phyloP scores from a whole-genome alignment of 768 basidiomycete species.

The Coprinellus aureogranulatus region DNA sequence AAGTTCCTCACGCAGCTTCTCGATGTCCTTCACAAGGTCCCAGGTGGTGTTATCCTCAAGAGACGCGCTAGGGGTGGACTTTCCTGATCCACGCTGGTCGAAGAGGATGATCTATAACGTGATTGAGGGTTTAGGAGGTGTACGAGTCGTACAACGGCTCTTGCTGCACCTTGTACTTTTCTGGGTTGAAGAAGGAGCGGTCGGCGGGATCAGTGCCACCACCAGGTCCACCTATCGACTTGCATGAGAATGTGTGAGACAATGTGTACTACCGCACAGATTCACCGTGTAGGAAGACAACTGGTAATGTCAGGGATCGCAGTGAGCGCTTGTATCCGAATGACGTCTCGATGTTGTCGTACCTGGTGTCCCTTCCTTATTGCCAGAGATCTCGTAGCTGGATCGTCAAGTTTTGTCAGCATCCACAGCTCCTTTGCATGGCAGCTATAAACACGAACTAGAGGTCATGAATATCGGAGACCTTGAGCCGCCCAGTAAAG shows the following conservation, averaged over 20 bases:
- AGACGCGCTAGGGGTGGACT: slow-evolving; percentile 78
- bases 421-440: no score
- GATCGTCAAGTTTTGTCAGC: not conserved
- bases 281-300: slow-evolving; percentile 76
- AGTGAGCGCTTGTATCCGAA: no score
- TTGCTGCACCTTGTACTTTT: slow-evolving; percentile 69
- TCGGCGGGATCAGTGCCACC: slow-evolving; percentile 70
- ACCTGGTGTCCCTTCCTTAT: slow-evolving; percentile 75
- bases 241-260: slow-evolving; percentile 3
- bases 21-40: slow-evolving; percentile 89
- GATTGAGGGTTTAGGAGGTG: not conserved
- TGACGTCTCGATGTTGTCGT: slow-evolving; percentile 12
- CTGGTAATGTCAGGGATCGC: no score
- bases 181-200: slow-evolving; percentile 77
- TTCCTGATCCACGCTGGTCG: slow-evolving; percentile 88
- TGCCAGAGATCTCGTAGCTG: slow-evolving; percentile 83
- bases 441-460: slow-evolving; percentile 44
- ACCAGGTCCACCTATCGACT: slow-evolving; percentile 67
- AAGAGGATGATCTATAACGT: slow-evolving; percentile 70
- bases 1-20: slow-evolving; percentile 74
- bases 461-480: slow-evolving; percentile 71
- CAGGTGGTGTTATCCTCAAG: slow-evolving; percentile 90
- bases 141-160: not conserved
- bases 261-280: not conserved
- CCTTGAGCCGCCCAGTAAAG: slow-evolving; percentile 62